Percentiles rank a stretch among this genome's conserved stretches.
Evolutionary conservation across 257 asterid species (phyloP).

Genomic region (Nyctanthes arbortristis): DNA sequence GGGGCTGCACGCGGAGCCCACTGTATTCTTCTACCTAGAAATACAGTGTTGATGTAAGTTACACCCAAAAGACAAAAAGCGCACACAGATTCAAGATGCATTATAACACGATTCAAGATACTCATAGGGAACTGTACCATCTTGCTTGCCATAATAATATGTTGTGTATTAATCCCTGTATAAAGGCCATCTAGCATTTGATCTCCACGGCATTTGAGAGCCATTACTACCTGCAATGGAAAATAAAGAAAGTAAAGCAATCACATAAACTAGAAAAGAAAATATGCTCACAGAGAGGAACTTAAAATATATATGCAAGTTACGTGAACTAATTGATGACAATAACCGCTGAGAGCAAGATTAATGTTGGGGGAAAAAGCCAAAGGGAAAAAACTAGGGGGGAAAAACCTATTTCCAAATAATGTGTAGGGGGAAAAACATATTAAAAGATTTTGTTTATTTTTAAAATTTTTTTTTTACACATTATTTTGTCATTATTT

Average conservation of each 20-base stretch:
- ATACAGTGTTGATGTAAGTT: slow-evolving; percentile 17
- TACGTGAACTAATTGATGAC: not conserved
- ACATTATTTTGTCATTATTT: no score
- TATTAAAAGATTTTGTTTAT: no score
- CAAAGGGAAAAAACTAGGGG: no score
- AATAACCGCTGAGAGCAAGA: not conserved
- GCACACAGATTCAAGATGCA: slow-evolving; percentile 17
- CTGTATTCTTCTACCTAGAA: slow-evolving; percentile 90
- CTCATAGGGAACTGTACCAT: slow-evolving; percentile 49
- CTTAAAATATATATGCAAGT: not conserved
- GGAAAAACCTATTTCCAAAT: no score
- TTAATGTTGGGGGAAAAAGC: no score
- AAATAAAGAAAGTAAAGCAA: slow-evolving; percentile 8
- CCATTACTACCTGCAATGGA: slow-evolving; percentile 80
- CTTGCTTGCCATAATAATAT: slow-evolving; percentile 86
- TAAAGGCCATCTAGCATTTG: slow-evolving; percentile 71
- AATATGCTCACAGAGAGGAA: not conserved
- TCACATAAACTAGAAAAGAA: slow-evolving; percentile 4
- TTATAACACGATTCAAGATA: slow-evolving; percentile 6
- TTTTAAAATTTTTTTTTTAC: no score
- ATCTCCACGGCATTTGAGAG: slow-evolving; percentile 86
- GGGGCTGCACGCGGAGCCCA: slow-evolving; percentile 91
- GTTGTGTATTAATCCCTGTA: slow-evolving; percentile 78
- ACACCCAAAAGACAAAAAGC: slow-evolving; percentile 3
- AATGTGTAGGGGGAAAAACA: no score